Conservation (phyloP, 148 eudicot species). For the Arctostaphylos glauca region DNA sequence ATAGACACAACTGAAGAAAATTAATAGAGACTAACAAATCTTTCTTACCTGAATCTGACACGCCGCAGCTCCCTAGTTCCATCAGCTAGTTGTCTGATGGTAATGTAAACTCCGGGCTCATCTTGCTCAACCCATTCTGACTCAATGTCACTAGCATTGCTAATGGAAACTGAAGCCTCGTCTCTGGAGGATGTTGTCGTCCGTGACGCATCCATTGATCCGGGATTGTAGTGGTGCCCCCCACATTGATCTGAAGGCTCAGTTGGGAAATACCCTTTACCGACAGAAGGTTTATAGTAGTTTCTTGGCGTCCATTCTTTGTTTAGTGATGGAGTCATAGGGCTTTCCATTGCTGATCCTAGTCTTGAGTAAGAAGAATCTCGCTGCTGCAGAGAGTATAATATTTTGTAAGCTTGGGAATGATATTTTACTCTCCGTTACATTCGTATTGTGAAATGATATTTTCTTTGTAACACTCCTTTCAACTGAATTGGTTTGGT, state of each 20-base stretch:
- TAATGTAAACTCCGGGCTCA: constrained; percentile 89
- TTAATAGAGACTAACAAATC: neutral
- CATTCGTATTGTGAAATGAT: neutral
- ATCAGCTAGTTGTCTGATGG: constrained; percentile 82
- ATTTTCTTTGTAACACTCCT: neutral
- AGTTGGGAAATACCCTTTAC: constrained; percentile 45
- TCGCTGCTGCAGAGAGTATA: constrained; percentile 41
- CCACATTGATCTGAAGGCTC: constrained; percentile 55
- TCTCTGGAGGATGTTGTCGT: constrained; percentile 83
- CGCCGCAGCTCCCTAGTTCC: constrained; percentile 89
- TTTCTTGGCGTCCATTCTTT: constrained; percentile 85
- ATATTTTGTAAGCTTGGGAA: constrained; percentile 5
- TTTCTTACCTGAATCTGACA: constrained; percentile 86
- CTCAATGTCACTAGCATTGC: constrained; percentile 93
- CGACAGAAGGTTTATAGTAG: constrained; percentile 57
- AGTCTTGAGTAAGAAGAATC: constrained; percentile 80
- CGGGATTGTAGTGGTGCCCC: constrained; percentile 34
- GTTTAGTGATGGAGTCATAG: constrained; percentile 60
- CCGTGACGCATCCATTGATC: constrained; percentile 76
- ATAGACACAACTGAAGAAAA: neutral
- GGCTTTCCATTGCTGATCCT: constrained; percentile 76
- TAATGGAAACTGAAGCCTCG: constrained; percentile 73
- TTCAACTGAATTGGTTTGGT: constrained; percentile 5
- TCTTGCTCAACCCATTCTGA: constrained; percentile 95
- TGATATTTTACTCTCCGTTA: too few species aligned